Conservation (phyloP, 164 flowering plant genomes). For the Echeveria elegans region DNA sequence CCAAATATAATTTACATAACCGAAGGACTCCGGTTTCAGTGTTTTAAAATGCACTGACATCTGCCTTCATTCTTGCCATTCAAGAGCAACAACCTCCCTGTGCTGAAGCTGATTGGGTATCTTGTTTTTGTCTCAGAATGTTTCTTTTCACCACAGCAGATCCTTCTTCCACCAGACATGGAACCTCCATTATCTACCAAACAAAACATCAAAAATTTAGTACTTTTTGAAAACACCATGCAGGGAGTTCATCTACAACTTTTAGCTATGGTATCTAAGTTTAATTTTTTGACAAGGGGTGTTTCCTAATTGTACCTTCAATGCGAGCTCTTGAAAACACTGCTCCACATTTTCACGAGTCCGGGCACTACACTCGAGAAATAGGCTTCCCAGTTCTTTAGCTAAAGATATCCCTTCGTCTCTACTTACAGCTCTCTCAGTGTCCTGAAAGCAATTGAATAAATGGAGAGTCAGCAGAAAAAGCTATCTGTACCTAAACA, state of each 20-base stretch:
- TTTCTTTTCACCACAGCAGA: conserved; percentile 47
- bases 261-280: neutral
- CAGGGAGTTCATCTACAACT: too few relatives aligned
- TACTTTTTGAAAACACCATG: neutral
- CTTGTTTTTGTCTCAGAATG: conserved; percentile 55
- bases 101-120: conserved; percentile 22
- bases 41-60: neutral
- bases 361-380: conserved; percentile 79
- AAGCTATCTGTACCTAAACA: too few relatives aligned
- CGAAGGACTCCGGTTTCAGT: neutral
- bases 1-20: neutral
- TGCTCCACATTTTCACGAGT: conserved; percentile 70
- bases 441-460: conserved; percentile 32
- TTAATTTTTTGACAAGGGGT: neutral
- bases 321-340: conserved; percentile 72
- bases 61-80: neutral
- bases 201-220: neutral
- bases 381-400: conserved; percentile 47
- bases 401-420: conserved; percentile 71
- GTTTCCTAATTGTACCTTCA: conserved; percentile 38
- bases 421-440: conserved; percentile 70
- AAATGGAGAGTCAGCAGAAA: neutral
- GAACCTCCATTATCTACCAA: conserved; percentile 71
- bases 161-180: conserved; percentile 69
- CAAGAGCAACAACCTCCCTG: conserved; percentile 41